Conservation (phyloP, 805 yeast species). For the Ogataea glucozyma region DNA sequence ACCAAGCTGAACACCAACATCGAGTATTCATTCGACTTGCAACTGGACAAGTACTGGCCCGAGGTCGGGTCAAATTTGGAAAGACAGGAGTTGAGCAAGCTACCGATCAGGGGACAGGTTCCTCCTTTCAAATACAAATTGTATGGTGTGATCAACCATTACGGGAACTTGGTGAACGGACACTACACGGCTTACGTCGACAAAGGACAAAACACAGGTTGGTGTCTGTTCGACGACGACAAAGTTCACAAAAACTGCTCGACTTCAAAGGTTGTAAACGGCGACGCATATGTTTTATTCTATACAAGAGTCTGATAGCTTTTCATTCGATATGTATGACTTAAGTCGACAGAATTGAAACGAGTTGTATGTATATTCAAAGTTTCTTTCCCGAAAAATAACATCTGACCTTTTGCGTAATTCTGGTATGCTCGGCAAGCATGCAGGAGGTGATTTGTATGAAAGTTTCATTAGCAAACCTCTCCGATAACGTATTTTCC, state of each 20-base stretch:
- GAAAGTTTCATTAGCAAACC: too few species aligned
- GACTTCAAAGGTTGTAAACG: slow-evolving; percentile 56
- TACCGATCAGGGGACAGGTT: slow-evolving; percentile 68
- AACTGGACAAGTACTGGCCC: slow-evolving; percentile 76
- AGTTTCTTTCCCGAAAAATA: neutral
- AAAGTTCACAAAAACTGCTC: slow-evolving; percentile 56
- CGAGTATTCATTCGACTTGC: slow-evolving; percentile 58
- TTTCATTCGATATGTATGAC: neutral
- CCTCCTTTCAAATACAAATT: slow-evolving; percentile 80
- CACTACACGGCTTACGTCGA: slow-evolving; percentile 84
- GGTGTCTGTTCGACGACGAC: slow-evolving; percentile 86
- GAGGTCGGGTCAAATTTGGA: slow-evolving; percentile 43
- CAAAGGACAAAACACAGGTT: slow-evolving; percentile 58
- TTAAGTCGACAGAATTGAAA: too few species aligned
- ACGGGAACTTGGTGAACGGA: slow-evolving; percentile 80
- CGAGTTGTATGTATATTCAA: too few species aligned
- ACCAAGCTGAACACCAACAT: slow-evolving; percentile 66
- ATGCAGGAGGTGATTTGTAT: too few species aligned
- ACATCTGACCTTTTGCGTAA: too few species aligned
- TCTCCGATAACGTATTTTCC: slow-evolving; percentile 35
- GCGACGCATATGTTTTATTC: slow-evolving; percentile 82
- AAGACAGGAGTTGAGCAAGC: slow-evolving; percentile 43
- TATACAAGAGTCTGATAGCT: slow-evolving; percentile 49
- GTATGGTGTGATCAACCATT: slow-evolving; percentile 82
- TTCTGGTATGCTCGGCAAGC: too few species aligned